These are phyloP conservation scores for Kwoniella dejecticola DNA, from an alignment of 768 basidiomycete genomes.

Conservation along the genomic window DNA sequence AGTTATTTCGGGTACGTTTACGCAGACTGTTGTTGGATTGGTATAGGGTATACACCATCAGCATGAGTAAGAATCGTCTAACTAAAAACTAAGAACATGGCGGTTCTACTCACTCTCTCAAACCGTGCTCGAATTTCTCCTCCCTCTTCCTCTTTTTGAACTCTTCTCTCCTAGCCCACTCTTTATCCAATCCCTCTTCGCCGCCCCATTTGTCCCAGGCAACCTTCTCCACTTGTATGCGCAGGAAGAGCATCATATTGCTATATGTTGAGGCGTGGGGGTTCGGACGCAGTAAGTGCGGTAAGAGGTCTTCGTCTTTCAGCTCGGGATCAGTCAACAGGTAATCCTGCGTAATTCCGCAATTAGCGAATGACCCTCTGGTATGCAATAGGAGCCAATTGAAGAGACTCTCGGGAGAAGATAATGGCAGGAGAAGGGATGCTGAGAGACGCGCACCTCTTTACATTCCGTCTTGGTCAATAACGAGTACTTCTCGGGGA, in stretches of 20 bases:
- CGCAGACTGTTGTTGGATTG: constrained; percentile 60
- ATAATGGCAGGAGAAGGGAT: too few relatives aligned
- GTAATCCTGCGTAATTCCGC: constrained; percentile 68
- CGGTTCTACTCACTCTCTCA: constrained; percentile 72
- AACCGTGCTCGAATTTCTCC: constrained; percentile 89
- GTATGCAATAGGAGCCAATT: constrained; percentile 7
- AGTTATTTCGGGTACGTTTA: constrained; percentile 79
- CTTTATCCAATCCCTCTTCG: constrained; percentile 81
- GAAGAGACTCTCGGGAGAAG: too few relatives aligned
- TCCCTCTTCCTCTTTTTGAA: constrained; percentile 89
- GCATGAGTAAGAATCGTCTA: too few relatives aligned
- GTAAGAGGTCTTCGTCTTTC: constrained; percentile 84
- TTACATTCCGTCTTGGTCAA: constrained; percentile 99
- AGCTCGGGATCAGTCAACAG: constrained; percentile 92
- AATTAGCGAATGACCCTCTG: neutral
- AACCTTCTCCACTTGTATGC: constrained; percentile 85
- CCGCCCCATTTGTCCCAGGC: constrained; percentile 99
- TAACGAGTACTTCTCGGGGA: constrained; percentile 89
- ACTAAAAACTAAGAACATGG: too few relatives aligned
- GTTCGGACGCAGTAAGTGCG: constrained; percentile 90
- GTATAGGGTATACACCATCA: too few relatives aligned
- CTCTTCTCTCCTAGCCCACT: constrained; percentile 73
- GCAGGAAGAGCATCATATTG: constrained; percentile 98
- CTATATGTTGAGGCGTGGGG: constrained; percentile 92
- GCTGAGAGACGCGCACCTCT: too few relatives aligned